Conservation (phyloP, 768 basidiomycete genomes). For the Cantharellus anzutake region DNA sequence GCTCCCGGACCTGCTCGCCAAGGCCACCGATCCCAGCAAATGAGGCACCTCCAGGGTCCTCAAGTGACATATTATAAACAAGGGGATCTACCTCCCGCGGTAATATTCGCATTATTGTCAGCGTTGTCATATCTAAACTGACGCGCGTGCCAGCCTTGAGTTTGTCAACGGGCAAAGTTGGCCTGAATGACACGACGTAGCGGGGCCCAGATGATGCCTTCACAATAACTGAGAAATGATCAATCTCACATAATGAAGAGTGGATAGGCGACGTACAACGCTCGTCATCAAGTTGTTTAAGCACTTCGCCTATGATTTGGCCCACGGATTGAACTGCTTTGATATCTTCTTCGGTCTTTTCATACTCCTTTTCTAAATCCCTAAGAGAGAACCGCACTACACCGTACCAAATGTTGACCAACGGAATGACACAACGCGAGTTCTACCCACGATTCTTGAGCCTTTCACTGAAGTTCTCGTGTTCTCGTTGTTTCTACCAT, state of each 20-base stretch:
- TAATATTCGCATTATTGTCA: slow-evolving; percentile 96
- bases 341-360: slow-evolving; percentile 96
- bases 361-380: slow-evolving; percentile 72
- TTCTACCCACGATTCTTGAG: slow-evolving; percentile 43
- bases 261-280: slow-evolving; percentile 46
- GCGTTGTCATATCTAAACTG: slow-evolving; percentile 96
- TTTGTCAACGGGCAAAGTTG: slow-evolving; percentile 75
- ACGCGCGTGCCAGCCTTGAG: slow-evolving; percentile 90
- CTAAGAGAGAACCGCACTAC: slow-evolving; percentile 83
- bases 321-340: slow-evolving; percentile 98
- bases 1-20: slow-evolving; percentile 87
- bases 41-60: slow-evolving; percentile 87
- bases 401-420: neutral
- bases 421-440: neutral
- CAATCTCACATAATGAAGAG: neutral
- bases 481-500: slow-evolving; percentile 86
- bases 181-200: slow-evolving; percentile 94
- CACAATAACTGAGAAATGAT: slow-evolving; percentile 53
- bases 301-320: slow-evolving; percentile 96
- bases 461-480: slow-evolving; percentile 69
- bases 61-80: slow-evolving; percentile 98
- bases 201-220: slow-evolving; percentile 97
- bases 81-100: slow-evolving; percentile 95
- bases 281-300: slow-evolving; percentile 97
- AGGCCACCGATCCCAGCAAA: slow-evolving; percentile 96